Conservation (phyloP, 257 asterid species). For the Leptodermis oblonga region DNA sequence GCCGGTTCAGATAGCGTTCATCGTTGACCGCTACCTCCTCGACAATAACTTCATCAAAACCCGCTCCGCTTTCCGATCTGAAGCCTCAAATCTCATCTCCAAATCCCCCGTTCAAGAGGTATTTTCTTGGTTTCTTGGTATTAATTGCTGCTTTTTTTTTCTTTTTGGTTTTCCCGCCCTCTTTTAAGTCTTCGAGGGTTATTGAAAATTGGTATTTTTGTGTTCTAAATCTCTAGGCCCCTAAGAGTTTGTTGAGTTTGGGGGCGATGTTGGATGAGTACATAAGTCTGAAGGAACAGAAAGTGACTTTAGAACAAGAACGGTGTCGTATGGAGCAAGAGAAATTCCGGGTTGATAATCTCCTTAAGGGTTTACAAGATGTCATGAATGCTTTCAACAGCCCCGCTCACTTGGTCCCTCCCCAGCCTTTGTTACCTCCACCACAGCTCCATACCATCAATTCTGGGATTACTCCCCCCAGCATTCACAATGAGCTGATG, state of each 20-base stretch:
- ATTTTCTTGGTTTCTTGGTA: neutral
- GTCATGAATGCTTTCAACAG: constrained; percentile 64
- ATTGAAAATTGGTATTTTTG: too few species aligned
- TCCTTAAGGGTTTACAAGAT: constrained; percentile 74
- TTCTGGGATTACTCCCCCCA: neutral
- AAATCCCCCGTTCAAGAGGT: constrained; percentile 78
- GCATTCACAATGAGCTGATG: neutral
- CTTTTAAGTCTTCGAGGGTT: too few species aligned
- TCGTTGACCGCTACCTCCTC: constrained; percentile 85
- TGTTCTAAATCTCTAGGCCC: constrained; percentile 41
- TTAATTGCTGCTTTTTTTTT: neutral
- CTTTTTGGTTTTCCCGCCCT: neutral
- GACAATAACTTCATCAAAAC: constrained; percentile 55
- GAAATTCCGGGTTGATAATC: constrained; percentile 55
- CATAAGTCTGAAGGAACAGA: constrained; percentile 74
- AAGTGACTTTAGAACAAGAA: constrained; percentile 67
- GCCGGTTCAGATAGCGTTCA: constrained; percentile 79
- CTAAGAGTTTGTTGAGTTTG: constrained; percentile 78
- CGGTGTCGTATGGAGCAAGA: constrained; percentile 72
- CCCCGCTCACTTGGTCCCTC: constrained; percentile 24
- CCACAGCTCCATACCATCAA: constrained; percentile 16
- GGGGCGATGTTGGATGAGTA: constrained; percentile 83
- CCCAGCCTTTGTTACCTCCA: constrained; percentile 22
- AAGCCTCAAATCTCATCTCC: constrained; percentile 72
- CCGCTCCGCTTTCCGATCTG: constrained; percentile 67